Evolutionary conservation across 2,329 filamentous ascomycete species (phyloP).

Genomic region (Pseudogymnoascus sp.): DNA sequence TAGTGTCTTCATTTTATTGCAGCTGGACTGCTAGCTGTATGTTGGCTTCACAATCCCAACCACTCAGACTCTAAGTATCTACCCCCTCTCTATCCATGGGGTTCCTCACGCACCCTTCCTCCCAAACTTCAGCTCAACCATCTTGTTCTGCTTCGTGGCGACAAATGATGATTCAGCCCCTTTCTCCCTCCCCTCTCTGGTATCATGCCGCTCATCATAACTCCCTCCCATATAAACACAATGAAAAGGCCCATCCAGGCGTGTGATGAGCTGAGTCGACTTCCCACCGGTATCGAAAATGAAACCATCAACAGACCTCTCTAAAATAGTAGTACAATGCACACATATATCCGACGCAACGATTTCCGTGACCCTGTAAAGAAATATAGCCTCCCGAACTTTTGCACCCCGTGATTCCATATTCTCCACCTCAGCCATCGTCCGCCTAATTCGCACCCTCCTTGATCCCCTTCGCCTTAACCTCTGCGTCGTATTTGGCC

Average conservation of each 20-base stretch:
- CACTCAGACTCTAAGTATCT: not conserved
- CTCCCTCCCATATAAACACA: constrained; percentile 4
- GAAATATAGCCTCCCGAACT: not conserved
- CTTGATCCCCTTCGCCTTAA: not conserved
- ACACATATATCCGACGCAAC: not conserved
- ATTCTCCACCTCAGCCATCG: not conserved
- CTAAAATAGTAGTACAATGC: constrained; percentile 1
- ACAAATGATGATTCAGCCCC: not conserved
- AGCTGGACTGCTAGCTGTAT: not conserved
- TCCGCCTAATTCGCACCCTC: not conserved
- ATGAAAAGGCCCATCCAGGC: not conserved
- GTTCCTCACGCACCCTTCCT: not conserved
- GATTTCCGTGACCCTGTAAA: constrained; percentile 1
- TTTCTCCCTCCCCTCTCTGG: not conserved
- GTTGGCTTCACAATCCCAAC: not conserved
- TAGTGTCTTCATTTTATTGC: not conserved
- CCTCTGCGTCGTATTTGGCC: not conserved
- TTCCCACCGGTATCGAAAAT: not conserved
- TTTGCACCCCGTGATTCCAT: not conserved
- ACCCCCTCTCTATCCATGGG: not conserved
- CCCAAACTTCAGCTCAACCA: not conserved
- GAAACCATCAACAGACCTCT: not conserved
- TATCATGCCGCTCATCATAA: constrained; percentile 3
- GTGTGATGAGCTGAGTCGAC: constrained; percentile 2
- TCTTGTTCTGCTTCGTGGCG: not conserved